phyloP scores from a whole-genome alignment of 371 early-diverging fungal genomes.

The Lichtheimia ramosa region DNA sequence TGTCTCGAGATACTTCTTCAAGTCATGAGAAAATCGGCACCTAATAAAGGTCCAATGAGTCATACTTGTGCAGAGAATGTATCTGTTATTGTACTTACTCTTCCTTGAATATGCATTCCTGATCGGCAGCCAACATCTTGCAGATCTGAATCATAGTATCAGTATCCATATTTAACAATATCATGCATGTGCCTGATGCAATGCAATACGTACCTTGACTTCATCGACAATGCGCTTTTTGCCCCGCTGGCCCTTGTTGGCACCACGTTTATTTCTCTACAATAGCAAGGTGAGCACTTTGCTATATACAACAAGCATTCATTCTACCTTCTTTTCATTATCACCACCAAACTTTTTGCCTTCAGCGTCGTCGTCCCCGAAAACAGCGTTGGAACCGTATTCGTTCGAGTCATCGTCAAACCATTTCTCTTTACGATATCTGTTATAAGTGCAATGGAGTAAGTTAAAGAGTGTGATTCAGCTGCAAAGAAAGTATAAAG shows the following conservation, averaged over 20 bases:
- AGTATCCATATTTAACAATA: neutral
- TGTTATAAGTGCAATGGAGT: neutral
- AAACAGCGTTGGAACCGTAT: conserved; percentile 11
- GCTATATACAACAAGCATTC: neutral
- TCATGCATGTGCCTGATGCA: neutral
- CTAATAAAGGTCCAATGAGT: conserved; percentile 20
- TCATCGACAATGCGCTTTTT: conserved; percentile 40
- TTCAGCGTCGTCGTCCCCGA: conserved; percentile 30
- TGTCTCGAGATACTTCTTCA: conserved; percentile 55
- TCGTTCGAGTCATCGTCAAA: conserved; percentile 27
- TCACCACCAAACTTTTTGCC: conserved; percentile 22
- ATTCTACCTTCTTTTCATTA: conserved; percentile 10
- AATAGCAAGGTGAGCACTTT: neutral
- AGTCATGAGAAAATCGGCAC: conserved; percentile 71
- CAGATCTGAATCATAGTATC: conserved; percentile 44
- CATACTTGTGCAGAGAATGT: neutral
- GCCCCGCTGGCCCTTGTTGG: conserved; percentile 40
- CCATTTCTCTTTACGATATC: conserved; percentile 45
- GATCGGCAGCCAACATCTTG: conserved; percentile 44
- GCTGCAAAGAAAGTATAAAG: neutral
- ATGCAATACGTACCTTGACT: conserved; percentile 23
- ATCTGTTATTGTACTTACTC: conserved; percentile 24
- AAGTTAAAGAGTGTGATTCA: neutral
- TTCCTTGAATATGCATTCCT: conserved; percentile 53
- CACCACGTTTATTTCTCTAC: conserved; percentile 24